Evolutionary conservation across 2,329 filamentous ascomycete species (phyloP).

Genomic region (Aspergillus awamori): DNA sequence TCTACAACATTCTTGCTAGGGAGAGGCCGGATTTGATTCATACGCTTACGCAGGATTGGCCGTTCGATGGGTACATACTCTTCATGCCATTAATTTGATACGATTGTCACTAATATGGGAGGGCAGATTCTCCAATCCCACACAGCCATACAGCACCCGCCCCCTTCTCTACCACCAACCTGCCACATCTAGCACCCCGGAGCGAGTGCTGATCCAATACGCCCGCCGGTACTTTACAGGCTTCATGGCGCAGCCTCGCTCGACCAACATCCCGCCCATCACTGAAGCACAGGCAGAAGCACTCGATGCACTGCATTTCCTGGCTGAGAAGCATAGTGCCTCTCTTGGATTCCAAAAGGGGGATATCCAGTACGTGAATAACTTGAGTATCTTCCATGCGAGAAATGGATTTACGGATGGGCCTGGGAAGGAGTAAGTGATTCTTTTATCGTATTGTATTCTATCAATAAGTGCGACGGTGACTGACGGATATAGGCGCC

Average conservation of each 20-base stretch:
- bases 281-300: constrained; percentile 58
- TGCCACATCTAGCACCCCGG: constrained; percentile 48
- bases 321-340: constrained; percentile 49
- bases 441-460: neutral
- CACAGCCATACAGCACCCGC: constrained; percentile 47
- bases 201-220: constrained; percentile 64
- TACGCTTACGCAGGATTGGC: constrained; percentile 54
- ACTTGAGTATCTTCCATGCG: constrained; percentile 56
- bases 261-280: constrained; percentile 50
- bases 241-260: constrained; percentile 48
- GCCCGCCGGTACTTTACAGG: constrained; percentile 61
- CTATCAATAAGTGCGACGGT: neutral
- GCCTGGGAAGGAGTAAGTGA: constrained; percentile 40
- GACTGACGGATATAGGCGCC: constrained; percentile 36
- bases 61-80: constrained; percentile 47
- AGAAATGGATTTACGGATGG: constrained; percentile 51
- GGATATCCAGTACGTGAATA: constrained; percentile 57
- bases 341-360: constrained; percentile 51
- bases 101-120: neutral
- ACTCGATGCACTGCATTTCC: constrained; percentile 55
- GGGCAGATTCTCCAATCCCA: constrained; percentile 55
- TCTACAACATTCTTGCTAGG: constrained; percentile 59
- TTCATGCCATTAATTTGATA: neutral
- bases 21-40: constrained; percentile 57
- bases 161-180: constrained; percentile 56